Conservation (phyloP, 768 basidiomycete genomes). For the Mrakia frigida region DNA sequence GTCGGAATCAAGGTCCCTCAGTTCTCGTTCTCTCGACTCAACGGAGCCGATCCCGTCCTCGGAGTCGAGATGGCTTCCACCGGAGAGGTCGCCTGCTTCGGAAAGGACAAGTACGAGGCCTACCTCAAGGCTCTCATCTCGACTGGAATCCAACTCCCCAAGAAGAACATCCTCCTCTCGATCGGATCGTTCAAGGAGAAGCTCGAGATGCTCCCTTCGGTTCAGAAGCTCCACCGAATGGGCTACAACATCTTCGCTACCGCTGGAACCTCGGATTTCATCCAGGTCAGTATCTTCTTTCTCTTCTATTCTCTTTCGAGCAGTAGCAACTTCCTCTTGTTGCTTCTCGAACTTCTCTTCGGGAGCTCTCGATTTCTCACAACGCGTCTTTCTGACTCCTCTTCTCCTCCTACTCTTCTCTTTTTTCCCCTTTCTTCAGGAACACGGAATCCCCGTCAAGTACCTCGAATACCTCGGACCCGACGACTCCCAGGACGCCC, state of each 20-base stretch:
- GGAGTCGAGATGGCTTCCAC: conserved; percentile 99
- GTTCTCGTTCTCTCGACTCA: conserved; percentile 94
- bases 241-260: conserved; percentile 97
- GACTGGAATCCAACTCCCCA: conserved; percentile 86
- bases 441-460: conserved; percentile 96
- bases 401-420: not conserved
- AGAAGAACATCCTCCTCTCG: conserved; percentile 96
- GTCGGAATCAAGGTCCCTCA: conserved; percentile 99
- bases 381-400: not conserved
- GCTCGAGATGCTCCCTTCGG: conserved; percentile 86
- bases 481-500: conserved; percentile 58
- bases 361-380: not conserved
- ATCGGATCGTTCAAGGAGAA: conserved; percentile 97
- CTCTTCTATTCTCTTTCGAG: not conserved
- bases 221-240: conserved; percentile 86
- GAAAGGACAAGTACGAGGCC: conserved; percentile 94
- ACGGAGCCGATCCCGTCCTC: conserved; percentile 93
- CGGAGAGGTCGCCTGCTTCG: conserved; percentile 98
- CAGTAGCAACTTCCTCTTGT: too few relatives aligned
- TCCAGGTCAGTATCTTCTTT: conserved; percentile 47
- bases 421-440: conserved; percentile 45
- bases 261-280: conserved; percentile 93
- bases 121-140: conserved; percentile 96
- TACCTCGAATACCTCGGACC: conserved; percentile 78
- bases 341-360: not conserved